Percentiles rank a stretch among this genome's conserved stretches.
phyloP scores from a whole-genome alignment of 768 basidiomycete genomes.

The Psilocybe sp. region DNA sequence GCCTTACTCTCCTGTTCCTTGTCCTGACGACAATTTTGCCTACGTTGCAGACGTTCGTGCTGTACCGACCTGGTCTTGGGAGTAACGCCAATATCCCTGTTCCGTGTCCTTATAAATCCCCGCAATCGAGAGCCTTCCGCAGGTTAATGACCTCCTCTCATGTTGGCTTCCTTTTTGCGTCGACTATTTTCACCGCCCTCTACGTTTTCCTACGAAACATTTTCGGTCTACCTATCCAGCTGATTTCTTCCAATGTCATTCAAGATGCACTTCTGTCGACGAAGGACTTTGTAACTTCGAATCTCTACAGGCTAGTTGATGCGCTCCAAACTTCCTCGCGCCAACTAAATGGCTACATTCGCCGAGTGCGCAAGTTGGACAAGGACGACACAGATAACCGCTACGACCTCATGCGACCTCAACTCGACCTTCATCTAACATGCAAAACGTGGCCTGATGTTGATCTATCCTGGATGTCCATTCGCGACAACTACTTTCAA shows the following conservation, averaged over 20 bases:
- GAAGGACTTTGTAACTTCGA: too few species aligned
- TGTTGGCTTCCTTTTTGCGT: background rate
- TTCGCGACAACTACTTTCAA: conserved; percentile 1
- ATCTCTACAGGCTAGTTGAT: too few species aligned
- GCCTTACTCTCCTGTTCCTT: conserved; percentile 8
- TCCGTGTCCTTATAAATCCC: conserved; percentile 16
- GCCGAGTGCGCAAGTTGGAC: too few species aligned
- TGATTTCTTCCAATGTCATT: too few species aligned
- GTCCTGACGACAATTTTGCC: conserved; percentile 12
- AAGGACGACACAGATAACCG: background rate
- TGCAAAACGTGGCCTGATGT: background rate
- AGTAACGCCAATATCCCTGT: conserved; percentile 2
- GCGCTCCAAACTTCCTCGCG: too few species aligned
- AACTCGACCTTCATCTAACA: background rate
- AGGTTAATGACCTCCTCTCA: conserved; percentile 1
- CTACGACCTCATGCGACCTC: background rate
- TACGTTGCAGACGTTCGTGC: conserved; percentile 8
- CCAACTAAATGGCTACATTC: too few species aligned
- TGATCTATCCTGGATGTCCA: background rate
- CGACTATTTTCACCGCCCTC: background rate
- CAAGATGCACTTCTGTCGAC: too few species aligned
- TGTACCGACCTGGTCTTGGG: conserved; percentile 1
- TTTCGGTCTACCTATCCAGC: too few species aligned
- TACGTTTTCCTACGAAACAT: too few species aligned
- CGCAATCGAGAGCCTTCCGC: conserved; percentile 13